These are phyloP conservation scores for Microthlaspi erraticum DNA, from an alignment of 345 rosid genomes.

Conservation along the genomic window DNA sequence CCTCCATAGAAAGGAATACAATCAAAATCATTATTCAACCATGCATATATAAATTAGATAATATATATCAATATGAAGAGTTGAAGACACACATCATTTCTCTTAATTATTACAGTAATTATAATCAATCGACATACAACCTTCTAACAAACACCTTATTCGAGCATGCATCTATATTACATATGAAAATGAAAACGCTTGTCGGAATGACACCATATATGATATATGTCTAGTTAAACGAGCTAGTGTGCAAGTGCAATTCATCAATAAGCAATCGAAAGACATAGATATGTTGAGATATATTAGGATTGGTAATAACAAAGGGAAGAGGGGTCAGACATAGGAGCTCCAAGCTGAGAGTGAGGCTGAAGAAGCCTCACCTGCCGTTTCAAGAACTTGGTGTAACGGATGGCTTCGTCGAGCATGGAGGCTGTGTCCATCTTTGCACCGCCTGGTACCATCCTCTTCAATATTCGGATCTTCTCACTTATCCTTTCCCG, in stretches of 20 bases:
- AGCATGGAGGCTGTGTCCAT: constrained; percentile 99
- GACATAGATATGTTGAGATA: too few relatives aligned
- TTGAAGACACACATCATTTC: too few relatives aligned
- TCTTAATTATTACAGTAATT: too few relatives aligned
- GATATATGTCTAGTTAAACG: too few relatives aligned
- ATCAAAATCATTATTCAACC: constrained; percentile 16
- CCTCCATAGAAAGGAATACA: constrained; percentile 7
- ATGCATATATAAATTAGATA: not conserved
- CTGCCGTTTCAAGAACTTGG: constrained; percentile 89
- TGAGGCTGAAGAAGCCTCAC: constrained; percentile 69
- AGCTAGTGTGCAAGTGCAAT: too few relatives aligned
- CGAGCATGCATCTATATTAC: too few relatives aligned
- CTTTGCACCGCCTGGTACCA: constrained; percentile 93
- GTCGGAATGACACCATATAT: too few relatives aligned
- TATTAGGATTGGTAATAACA: constrained; percentile 21
- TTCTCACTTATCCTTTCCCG: constrained; percentile 93
- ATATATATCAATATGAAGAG: too few relatives aligned
- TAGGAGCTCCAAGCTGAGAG: constrained; percentile 41
- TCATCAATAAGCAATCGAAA: too few relatives aligned
- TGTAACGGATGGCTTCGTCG: constrained; percentile 88
- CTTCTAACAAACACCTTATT: too few relatives aligned
- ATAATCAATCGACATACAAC: too few relatives aligned
- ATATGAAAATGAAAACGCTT: too few relatives aligned
- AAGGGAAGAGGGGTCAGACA: constrained; percentile 38
- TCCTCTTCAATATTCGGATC: constrained; percentile 83